Conservation (phyloP, 1,284 basidiomycete species). For the Heterobasidion occidentale region DNA sequence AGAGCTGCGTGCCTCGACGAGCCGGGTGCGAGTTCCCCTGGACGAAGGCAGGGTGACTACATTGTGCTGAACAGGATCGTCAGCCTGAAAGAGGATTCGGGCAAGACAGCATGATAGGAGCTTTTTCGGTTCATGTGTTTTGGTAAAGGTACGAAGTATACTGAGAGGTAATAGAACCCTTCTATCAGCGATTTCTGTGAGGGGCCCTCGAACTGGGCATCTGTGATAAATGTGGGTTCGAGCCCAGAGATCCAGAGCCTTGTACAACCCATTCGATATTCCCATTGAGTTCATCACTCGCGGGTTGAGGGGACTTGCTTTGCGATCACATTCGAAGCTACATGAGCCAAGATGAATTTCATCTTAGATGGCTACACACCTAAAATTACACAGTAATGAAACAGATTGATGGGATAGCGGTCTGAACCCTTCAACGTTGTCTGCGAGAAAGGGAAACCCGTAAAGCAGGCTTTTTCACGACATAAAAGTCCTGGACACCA, state of each 20-base stretch:
- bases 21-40: slow-evolving; percentile 32
- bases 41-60: slow-evolving; percentile 59
- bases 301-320: too few species aligned
- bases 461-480: slow-evolving; percentile 4
- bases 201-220: too few species aligned
- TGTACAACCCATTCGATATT: too few species aligned
- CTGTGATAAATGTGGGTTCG: too few species aligned
- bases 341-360: too few species aligned
- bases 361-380: too few species aligned
- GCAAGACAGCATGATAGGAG: slow-evolving; percentile 47
- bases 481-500: slow-evolving; percentile 9
- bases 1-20: slow-evolving; percentile 58
- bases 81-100: slow-evolving; percentile 90
- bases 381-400: too few species aligned
- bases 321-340: too few species aligned
- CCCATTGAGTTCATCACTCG: too few species aligned
- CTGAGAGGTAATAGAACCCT: background rate
- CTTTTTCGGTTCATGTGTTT: background rate
- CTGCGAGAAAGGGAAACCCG: background rate
- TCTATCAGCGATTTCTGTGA: too few species aligned
- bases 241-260: too few species aligned
- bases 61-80: slow-evolving; percentile 93
- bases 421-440: background rate
- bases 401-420: too few species aligned
- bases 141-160: background rate